phyloP scores from a whole-genome alignment of 1,139 yeast genomes.

The Pichia sp. region DNA sequence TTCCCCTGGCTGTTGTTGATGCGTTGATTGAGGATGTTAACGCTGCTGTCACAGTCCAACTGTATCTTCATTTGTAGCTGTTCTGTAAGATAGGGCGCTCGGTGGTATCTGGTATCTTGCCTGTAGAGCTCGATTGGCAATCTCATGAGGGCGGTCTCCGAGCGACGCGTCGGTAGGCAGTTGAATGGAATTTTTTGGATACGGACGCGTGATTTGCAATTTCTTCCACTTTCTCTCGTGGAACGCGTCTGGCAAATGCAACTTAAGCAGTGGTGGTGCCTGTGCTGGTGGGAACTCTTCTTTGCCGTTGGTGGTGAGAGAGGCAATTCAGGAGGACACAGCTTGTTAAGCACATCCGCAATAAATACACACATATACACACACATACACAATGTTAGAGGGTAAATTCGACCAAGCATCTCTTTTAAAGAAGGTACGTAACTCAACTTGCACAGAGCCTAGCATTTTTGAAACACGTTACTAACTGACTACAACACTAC shows the following conservation, averaged over 20 bases:
- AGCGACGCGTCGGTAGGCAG: too few species aligned
- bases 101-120: too few species aligned
- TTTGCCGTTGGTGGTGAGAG: neutral
- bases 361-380: constrained; percentile 1
- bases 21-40: too few species aligned
- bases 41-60: too few species aligned
- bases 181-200: too few species aligned
- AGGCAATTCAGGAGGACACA: neutral
- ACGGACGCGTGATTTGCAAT: too few species aligned
- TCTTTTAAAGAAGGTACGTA: constrained; percentile 65
- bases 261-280: neutral
- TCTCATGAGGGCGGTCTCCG: too few species aligned
- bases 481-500: neutral
- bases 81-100: too few species aligned
- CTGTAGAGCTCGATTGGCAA: too few species aligned
- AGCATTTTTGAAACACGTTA: neutral
- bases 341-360: neutral
- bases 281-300: neutral
- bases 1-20: neutral
- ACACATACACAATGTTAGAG: constrained; percentile 63
- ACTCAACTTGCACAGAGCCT: neutral
- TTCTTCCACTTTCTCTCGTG: too few species aligned
- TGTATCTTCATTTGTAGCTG: too few species aligned
- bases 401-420: constrained; percentile 95
- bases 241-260: too few species aligned